A percentile compares a stretch with the other conserved stretches of the same genome.
Conservation (phyloP, 495 filamentous ascomycete species). For the Oleoguttula mirabilis region DNA sequence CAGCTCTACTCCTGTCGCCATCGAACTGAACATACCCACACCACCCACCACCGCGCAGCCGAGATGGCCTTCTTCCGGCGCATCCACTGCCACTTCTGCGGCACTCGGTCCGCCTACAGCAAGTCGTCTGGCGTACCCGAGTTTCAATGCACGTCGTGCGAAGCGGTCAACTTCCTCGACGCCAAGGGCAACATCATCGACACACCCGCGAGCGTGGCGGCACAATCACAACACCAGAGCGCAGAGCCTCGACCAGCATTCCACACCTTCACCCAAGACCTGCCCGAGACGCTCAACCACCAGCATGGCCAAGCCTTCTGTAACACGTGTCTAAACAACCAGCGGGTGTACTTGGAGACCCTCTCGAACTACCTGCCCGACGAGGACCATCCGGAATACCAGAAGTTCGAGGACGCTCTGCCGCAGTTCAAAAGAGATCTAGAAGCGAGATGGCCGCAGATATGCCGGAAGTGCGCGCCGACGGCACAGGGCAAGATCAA, state of each 20-base stretch:
- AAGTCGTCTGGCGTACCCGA: slow-evolving; percentile 10
- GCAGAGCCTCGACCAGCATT: slow-evolving; percentile 6
- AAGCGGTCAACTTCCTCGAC: slow-evolving; percentile 74
- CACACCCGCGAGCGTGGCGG: slow-evolving; percentile 51
- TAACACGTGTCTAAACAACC: slow-evolving; percentile 65
- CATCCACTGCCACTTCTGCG: slow-evolving; percentile 21
- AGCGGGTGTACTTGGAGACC: slow-evolving; percentile 55
- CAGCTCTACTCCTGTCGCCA: too few relatives aligned
- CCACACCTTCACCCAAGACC: slow-evolving; percentile 10
- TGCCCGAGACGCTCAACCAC: slow-evolving; percentile 1
- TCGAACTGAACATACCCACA: too few relatives aligned
- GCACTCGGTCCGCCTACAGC: slow-evolving; percentile 11
- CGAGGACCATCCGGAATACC: slow-evolving; percentile 50
- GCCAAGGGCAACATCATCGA: slow-evolving; percentile 80
- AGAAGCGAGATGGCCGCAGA: slow-evolving; percentile 69
- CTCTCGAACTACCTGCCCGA: slow-evolving; percentile 61
- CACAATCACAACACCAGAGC: not conserved
- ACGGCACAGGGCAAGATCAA: slow-evolving; percentile 51
- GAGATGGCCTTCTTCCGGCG: slow-evolving; percentile 17
- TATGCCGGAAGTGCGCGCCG: slow-evolving; percentile 65
- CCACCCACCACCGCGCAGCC: too few relatives aligned
- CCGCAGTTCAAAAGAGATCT: slow-evolving; percentile 49
- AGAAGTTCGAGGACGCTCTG: slow-evolving; percentile 44
- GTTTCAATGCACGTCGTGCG: slow-evolving; percentile 53
- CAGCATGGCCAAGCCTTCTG: slow-evolving; percentile 51